These are phyloP conservation scores for Yamadazyma philogaea DNA, from an alignment of 805 yeast species.

Conservation along the genomic window DNA sequence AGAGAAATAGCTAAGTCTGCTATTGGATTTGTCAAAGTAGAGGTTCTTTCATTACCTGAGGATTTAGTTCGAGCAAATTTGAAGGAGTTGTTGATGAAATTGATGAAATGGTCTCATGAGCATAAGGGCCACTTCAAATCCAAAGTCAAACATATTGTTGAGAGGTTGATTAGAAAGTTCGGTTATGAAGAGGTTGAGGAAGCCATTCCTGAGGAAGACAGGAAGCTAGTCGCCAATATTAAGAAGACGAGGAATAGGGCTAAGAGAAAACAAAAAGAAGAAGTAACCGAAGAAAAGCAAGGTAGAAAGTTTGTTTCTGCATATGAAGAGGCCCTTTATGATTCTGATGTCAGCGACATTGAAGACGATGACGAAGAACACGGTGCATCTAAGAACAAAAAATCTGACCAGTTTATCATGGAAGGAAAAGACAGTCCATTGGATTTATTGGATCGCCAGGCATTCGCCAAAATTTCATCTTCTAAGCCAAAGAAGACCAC, in stretches of 20 bases:
- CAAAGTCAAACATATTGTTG: constrained; percentile 89
- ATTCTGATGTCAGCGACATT: constrained; percentile 57
- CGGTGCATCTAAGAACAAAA: constrained; percentile 36
- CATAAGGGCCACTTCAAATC: constrained; percentile 94
- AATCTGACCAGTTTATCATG: constrained; percentile 63
- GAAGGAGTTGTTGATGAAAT: constrained; percentile 60
- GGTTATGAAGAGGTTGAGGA: constrained; percentile 83
- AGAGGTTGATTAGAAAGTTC: constrained; percentile 83
- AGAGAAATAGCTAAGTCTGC: constrained; percentile 94
- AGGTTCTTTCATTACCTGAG: constrained; percentile 76
- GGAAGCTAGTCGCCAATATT: constrained; percentile 77
- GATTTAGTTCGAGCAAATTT: constrained; percentile 69
- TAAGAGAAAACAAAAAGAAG: constrained; percentile 62
- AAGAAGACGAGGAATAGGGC: constrained; percentile 83
- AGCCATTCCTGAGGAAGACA: constrained; percentile 87
- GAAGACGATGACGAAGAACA: constrained; percentile 45
- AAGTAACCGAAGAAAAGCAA: constrained; percentile 16
- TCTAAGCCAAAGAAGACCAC: constrained; percentile 68
- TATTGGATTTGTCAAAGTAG: constrained; percentile 90
- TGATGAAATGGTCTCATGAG: constrained; percentile 92
- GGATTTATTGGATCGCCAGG: constrained; percentile 80
- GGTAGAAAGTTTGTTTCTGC: constrained; percentile 72
- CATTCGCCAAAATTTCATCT: constrained; percentile 85
- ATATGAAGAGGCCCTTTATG: constrained; percentile 88
- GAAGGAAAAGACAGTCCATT: constrained; percentile 77